Evolutionary conservation across 1,139 yeast genomes (phyloP).

Genomic region (Hyphopichia pseudoburtonii): DNA sequence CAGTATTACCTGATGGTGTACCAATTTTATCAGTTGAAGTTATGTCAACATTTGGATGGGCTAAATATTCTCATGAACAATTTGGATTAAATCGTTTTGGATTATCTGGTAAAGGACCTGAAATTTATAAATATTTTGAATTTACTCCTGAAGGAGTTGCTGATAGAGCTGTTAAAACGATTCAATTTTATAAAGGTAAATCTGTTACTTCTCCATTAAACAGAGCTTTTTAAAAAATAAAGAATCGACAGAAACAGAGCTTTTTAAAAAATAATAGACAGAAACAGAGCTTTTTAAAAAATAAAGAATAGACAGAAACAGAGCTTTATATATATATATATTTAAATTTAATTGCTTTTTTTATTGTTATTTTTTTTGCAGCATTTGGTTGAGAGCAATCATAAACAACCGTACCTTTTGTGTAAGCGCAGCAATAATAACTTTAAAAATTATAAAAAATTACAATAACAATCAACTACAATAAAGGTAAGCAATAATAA

Average conservation of each 20-base stretch:
- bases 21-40: conserved; percentile 96
- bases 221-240: conserved; percentile 58
- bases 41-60: conserved; percentile 90
- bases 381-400: too few relatives aligned
- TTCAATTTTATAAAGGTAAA: conserved; percentile 81
- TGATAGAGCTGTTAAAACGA: conserved; percentile 76
- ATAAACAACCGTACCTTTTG: too few relatives aligned
- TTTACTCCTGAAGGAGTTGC: conserved; percentile 95
- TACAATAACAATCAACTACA: too few relatives aligned
- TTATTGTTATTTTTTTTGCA: background rate
- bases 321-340: background rate
- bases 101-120: conserved; percentile 90
- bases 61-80: conserved; percentile 93
- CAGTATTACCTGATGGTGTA: conserved; percentile 91
- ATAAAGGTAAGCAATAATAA: background rate
- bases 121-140: conserved; percentile 80
- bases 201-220: conserved; percentile 72
- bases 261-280: background rate
- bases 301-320: background rate
- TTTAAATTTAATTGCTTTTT: too few relatives aligned
- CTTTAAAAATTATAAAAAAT: too few relatives aligned
- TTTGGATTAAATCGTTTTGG: conserved; percentile 96
- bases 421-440: too few relatives aligned
- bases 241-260: background rate
- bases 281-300: background rate